These are phyloP conservation scores for Fusarium duplospermum DNA, from an alignment of 2,329 filamentous ascomycete genomes.

Conservation along the genomic window DNA sequence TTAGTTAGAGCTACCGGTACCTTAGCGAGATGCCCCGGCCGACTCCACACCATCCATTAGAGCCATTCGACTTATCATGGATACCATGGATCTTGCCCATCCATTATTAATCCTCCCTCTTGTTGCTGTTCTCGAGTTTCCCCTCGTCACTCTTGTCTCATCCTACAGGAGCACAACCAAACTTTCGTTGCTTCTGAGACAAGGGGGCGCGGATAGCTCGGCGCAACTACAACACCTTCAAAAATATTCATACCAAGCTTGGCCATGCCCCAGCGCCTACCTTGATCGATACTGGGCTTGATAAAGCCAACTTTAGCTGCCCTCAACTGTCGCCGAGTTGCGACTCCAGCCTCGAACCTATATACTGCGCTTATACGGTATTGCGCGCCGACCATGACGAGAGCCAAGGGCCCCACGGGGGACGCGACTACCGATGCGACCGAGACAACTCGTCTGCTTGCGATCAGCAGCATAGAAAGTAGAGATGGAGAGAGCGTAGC, in stretches of 20 bases:
- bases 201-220: conserved; percentile 12
- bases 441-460: conserved; percentile 56
- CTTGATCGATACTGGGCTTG: conserved; percentile 25
- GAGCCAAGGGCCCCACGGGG: conserved; percentile 1
- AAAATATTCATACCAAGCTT: not conserved
- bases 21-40: conserved; percentile 3
- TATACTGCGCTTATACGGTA: not conserved
- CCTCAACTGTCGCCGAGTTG: conserved; percentile 6
- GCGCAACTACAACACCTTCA: not conserved
- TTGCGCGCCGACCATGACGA: conserved; percentile 18
- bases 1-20: not conserved
- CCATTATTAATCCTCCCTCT: conserved; percentile 38
- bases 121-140: not conserved
- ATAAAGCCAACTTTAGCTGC: conserved; percentile 16
- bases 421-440: conserved; percentile 34
- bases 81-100: conserved; percentile 17
- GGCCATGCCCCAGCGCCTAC: conserved; percentile 27
- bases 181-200: conserved; percentile 20
- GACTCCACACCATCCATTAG: conserved; percentile 39
- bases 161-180: conserved; percentile 18
- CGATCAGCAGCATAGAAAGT: conserved; percentile 38
- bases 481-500: conserved; percentile 20
- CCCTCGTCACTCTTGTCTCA: conserved; percentile 41
- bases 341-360: not conserved
- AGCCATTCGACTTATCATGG: conserved; percentile 39